Evolutionary conservation across 352 stramenopile species (phyloP), one percentile per base, ranked within the genome.

Genomic region (Halophytophthora polymorphica): DNA sequence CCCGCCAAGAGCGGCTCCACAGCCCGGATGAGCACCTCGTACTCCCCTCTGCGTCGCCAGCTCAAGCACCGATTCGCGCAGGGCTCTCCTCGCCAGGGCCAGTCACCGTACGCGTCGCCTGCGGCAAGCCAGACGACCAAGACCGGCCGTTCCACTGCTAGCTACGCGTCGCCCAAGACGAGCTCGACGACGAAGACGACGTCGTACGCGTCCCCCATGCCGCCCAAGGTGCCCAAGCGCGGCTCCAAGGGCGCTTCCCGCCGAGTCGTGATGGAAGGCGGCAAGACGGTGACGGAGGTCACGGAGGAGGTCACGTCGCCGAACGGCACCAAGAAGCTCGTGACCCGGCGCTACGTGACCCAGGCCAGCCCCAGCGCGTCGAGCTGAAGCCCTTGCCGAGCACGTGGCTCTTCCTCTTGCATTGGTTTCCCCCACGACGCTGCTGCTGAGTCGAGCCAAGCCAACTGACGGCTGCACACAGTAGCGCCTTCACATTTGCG

Each of bases 61-160:
- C 56, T 70, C 19, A 66, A 61, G 43, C 58, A 66, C 38, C 51
- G 58, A 1, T 66, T 62, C 25, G 21, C 45, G 11, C 61, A 56
- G 33, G 39, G 52, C 15, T 61, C 56, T 38, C 51, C 57, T n/a
- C n/a, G n/a, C n/a, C n/a, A n/a, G 13, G 13, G 17, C 6, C 60
- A 38, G 17, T 66, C 56, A 34, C 56, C 55, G 18, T 48, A 53
- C 21, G 31, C 29, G 34, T 65, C 55, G 1, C 50, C 50, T 17
- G 44, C 41, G 33, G 29, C 29, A 34, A 34, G 6, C 29, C 6
- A 12, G 12, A 34, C 29, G 29, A 34, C 29, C 29, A 34, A 6
- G 29, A 34, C 29, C 6, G 12, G 6, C 6, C 41, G 43, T 14
- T 50, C 53, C 23, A 33, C 55, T 50, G 43, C 50, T 21, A 33